A percentile compares a stretch with the other conserved stretches of the same genome.
These are phyloP conservation scores for Lactarius trivialis DNA, from an alignment of 768 basidiomycete species.

Conservation along the genomic window DNA sequence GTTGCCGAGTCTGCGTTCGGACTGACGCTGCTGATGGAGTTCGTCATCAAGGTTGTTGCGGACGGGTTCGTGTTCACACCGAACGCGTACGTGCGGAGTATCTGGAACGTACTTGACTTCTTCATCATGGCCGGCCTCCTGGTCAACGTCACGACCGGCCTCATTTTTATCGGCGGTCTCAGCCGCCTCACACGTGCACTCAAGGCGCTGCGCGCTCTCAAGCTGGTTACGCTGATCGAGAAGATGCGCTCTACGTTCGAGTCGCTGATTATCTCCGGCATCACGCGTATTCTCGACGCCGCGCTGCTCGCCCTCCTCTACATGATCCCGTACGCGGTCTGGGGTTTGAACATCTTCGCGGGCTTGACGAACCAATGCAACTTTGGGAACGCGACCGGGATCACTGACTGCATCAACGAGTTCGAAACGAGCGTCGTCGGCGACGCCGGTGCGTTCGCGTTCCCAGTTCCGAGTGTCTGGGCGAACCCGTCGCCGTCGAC, in stretches of 20 bases:
- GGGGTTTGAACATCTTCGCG: conserved; percentile 90
- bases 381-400: conserved; percentile 49
- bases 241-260: conserved; percentile 84
- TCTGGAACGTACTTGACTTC: conserved; percentile 91
- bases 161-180: conserved; percentile 72
- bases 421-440: conserved; percentile 59
- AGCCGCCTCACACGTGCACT: conserved; percentile 78
- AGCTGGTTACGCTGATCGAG: conserved; percentile 84
- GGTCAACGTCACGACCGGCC: conserved; percentile 62
- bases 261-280: conserved; percentile 80
- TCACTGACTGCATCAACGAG: conserved; percentile 67
- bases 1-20: conserved; percentile 71
- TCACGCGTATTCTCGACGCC: conserved; percentile 79
- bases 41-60: conserved; percentile 83
- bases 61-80: conserved; percentile 90
- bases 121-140: conserved; percentile 73
- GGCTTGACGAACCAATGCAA: conserved; percentile 84
- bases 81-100: conserved; percentile 83
- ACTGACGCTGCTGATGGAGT: conserved; percentile 67
- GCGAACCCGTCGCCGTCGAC: conserved; percentile 77
- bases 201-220: conserved; percentile 82
- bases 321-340: conserved; percentile 88
- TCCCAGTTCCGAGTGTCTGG: conserved; percentile 83
- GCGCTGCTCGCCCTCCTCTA: conserved; percentile 84
- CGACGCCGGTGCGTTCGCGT: conserved; percentile 48